Percentiles rank a stretch among this genome's conserved stretches.
Evolutionary conservation across 106 monocot genomes (phyloP).

Genomic region (Chionographis japonica): DNA sequence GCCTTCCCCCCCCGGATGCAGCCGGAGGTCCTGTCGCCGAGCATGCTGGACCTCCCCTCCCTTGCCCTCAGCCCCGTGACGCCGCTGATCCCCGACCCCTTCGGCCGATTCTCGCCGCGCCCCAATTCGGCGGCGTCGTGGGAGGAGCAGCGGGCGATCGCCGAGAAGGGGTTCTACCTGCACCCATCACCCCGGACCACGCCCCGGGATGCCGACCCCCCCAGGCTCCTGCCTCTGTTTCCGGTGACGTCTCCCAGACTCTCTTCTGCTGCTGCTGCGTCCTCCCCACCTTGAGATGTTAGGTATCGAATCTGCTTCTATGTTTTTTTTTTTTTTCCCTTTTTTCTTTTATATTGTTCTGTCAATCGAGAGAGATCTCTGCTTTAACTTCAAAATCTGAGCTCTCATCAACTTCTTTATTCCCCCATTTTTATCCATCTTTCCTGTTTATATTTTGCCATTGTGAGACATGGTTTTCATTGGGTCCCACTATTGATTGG

Average conservation of each 20-base stretch:
- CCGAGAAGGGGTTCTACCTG: slow-evolving; percentile 77
- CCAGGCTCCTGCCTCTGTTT: slow-evolving; percentile 80
- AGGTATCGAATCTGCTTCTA: too few relatives aligned
- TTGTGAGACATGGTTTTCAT: too few relatives aligned
- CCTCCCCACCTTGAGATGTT: too few relatives aligned
- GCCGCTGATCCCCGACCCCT: slow-evolving; percentile 58
- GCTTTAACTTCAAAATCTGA: too few relatives aligned
- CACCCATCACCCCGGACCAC: slow-evolving; percentile 74
- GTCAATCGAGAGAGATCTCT: too few relatives aligned
- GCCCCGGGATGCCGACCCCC: slow-evolving; percentile 45
- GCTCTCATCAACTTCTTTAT: too few relatives aligned
- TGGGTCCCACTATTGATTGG: too few relatives aligned
- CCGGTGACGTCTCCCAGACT: slow-evolving; percentile 57
- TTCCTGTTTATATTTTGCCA: too few relatives aligned
- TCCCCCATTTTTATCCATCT: too few relatives aligned
- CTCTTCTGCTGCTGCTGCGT: slow-evolving; percentile 1
- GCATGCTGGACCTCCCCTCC: slow-evolving; percentile 71
- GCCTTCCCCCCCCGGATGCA: slow-evolving; percentile 30
- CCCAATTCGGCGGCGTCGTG: background rate
- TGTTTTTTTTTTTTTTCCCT: background rate
- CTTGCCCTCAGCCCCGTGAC: slow-evolving; percentile 81
- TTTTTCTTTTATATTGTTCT: background rate
- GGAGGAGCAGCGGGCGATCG: slow-evolving; percentile 70
- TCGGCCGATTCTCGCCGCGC: slow-evolving; percentile 41
- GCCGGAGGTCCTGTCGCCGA: slow-evolving; percentile 75